Conservation (phyloP, 768 basidiomycete genomes). For the Myochromella boudieri region DNA sequence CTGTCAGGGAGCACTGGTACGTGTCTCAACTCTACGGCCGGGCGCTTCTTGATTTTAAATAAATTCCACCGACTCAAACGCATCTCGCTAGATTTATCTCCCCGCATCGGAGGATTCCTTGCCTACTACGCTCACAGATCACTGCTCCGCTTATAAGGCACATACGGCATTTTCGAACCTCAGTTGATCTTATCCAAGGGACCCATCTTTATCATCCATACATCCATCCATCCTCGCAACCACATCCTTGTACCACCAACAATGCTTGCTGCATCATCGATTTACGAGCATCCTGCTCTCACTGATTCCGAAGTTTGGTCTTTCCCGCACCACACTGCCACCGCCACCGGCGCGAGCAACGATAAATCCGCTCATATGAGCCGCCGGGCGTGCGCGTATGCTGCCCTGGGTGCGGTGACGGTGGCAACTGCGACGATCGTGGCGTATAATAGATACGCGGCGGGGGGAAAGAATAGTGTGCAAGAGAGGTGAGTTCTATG, state of each 20-base stretch:
- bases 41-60: too few relatives aligned
- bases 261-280: conserved; percentile 16
- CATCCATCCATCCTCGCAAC: neutral
- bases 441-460: conserved; percentile 1
- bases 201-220: neutral
- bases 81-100: too few relatives aligned
- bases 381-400: conserved; percentile 2
- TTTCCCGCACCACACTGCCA: conserved; percentile 4
- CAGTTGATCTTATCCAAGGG: too few relatives aligned
- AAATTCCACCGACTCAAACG: too few relatives aligned
- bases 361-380: neutral
- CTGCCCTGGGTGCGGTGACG: conserved; percentile 2
- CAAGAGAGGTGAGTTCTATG: conserved; percentile 1
- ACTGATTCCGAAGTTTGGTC: conserved; percentile 15
- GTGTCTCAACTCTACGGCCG: too few relatives aligned
- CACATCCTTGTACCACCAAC: too few relatives aligned
- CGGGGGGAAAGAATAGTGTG: neutral
- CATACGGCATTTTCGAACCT: too few relatives aligned
- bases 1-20: too few relatives aligned
- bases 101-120: too few relatives aligned
- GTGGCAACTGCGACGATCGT: conserved; percentile 3
- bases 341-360: conserved; percentile 2
- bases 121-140: too few relatives aligned
- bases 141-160: too few relatives aligned
- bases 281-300: conserved; percentile 16